These are phyloP conservation scores for Phytophthora cactorum DNA, from an alignment of 352 stramenopile genomes.

Conservation along the genomic window DNA sequence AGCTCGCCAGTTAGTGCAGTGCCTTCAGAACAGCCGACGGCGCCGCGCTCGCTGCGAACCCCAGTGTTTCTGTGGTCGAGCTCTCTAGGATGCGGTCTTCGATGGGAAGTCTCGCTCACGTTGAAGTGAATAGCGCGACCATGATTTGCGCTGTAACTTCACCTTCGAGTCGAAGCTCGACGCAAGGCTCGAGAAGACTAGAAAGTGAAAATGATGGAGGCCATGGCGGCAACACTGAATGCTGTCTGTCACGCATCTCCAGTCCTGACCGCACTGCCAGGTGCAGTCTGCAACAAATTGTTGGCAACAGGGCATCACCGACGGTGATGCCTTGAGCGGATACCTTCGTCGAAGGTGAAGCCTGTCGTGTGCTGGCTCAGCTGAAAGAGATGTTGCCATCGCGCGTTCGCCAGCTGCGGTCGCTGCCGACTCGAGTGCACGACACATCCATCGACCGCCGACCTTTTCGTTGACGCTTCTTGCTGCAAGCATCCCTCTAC, in stretches of 20 bases:
- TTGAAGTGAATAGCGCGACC: slow-evolving; percentile 16
- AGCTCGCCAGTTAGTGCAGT: slow-evolving; percentile 5
- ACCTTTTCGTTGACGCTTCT: background rate
- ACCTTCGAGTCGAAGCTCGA: background rate
- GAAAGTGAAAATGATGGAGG: background rate
- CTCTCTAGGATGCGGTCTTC: slow-evolving; percentile 26
- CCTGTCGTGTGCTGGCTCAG: slow-evolving; percentile 29
- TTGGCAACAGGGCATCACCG: too few relatives aligned
- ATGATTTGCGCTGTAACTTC: slow-evolving; percentile 15
- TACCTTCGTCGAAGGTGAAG: slow-evolving; percentile 28
- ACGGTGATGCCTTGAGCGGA: slow-evolving; percentile 1
- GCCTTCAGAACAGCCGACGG: slow-evolving; percentile 23
- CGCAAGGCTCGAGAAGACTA: too few relatives aligned
- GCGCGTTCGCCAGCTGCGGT: slow-evolving; percentile 1
- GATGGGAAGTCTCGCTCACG: slow-evolving; percentile 23
- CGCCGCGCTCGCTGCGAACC: slow-evolving; percentile 12
- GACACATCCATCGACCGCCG: slow-evolving; percentile 20
- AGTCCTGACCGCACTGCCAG: background rate
- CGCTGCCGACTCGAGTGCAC: slow-evolving; percentile 22
- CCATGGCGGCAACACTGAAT: background rate
- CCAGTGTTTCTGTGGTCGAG: slow-evolving; percentile 22
- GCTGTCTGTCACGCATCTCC: slow-evolving; percentile 10
- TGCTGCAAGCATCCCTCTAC: too few relatives aligned
- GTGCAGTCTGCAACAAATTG: background rate
- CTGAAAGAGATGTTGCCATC: slow-evolving; percentile 22